phyloP scores from a whole-genome alignment of 2,329 filamentous ascomycete species.

The Fusarium aywerte region DNA sequence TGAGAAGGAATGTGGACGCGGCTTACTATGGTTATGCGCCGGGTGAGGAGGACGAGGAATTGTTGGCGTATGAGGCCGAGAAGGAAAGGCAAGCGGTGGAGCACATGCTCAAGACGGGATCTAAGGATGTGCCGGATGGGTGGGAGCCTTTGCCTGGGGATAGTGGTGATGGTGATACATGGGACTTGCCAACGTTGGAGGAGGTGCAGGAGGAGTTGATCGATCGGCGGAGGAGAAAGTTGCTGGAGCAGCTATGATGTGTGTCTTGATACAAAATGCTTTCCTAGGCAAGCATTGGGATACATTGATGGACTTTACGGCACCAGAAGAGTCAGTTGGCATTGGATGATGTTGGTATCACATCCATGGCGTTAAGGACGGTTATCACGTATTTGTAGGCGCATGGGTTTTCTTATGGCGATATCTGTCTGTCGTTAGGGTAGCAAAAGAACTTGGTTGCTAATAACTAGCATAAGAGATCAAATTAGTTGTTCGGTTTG shows the following conservation, averaged over 20 bases:
- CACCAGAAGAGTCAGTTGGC: neutral
- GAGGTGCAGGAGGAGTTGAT: constrained; percentile 96
- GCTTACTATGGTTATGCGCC: constrained; percentile 96
- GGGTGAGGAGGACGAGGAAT: constrained; percentile 86
- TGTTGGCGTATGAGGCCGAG: constrained; percentile 82
- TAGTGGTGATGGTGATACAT: constrained; percentile 80
- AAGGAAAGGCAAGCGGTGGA: constrained; percentile 87
- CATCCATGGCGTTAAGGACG: constrained; percentile 28
- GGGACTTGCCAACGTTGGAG: constrained; percentile 85
- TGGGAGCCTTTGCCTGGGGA: constrained; percentile 93
- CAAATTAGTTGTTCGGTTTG: neutral
- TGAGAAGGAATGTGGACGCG: constrained; percentile 84
- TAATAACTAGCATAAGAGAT: neutral
- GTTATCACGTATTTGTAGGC: constrained; percentile 29
- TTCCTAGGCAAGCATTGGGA: neutral
- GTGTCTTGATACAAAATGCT: neutral
- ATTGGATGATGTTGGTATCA: constrained; percentile 12
- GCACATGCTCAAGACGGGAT: constrained; percentile 68
- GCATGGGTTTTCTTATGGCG: constrained; percentile 13
- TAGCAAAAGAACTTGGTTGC: neutral
- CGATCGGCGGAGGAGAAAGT: constrained; percentile 81
- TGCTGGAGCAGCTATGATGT: constrained; percentile 80
- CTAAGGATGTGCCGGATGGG: constrained; percentile 68
- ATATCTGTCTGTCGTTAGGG: constrained; percentile 5
- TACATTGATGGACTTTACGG: neutral